phyloP scores from a whole-genome alignment of 1,139 yeast species.

The Debaryomycetaceae sp. region DNA sequence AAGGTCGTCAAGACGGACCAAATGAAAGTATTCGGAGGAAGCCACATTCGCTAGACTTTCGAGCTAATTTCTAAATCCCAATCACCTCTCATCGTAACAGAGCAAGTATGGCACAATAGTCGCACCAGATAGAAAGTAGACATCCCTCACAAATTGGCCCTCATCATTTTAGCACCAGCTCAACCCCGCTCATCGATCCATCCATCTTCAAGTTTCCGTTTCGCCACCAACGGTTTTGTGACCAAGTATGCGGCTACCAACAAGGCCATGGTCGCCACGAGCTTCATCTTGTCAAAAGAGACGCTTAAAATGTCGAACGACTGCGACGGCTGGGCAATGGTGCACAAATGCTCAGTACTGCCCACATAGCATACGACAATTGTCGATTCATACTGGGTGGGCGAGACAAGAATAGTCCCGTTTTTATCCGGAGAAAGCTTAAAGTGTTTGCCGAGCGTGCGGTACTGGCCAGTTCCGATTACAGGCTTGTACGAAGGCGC shows the following conservation, averaged over 20 bases:
- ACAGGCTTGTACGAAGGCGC: conserved; percentile 59
- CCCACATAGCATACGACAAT: conserved; percentile 59
- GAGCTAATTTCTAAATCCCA: too few species aligned
- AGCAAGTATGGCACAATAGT: too few species aligned
- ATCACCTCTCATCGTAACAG: too few species aligned
- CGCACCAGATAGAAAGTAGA: too few species aligned
- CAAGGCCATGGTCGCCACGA: conserved; percentile 47
- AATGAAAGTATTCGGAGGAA: too few species aligned
- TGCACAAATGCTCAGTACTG: conserved; percentile 58
- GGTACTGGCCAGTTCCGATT: conserved; percentile 36
- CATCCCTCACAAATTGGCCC: too few species aligned
- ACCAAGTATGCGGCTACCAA: conserved; percentile 30
- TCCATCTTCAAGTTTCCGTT: conserved; percentile 11
- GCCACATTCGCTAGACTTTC: too few species aligned
- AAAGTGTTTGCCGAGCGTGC: conserved; percentile 27
- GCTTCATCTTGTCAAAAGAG: conserved; percentile 56
- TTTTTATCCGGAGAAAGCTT: conserved; percentile 25
- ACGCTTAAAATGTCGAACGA: conserved; percentile 70
- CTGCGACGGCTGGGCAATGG: conserved; percentile 68
- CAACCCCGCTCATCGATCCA: conserved; percentile 12
- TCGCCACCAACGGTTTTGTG: conserved; percentile 11
- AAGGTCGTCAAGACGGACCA: too few species aligned
- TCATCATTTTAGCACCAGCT: not conserved
- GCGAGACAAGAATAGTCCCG: conserved; percentile 35
- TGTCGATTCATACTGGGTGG: conserved; percentile 78